Evolutionary conservation across 2,329 filamentous ascomycete species (phyloP).

Genomic region (Raffaelea ambrosiae): DNA sequence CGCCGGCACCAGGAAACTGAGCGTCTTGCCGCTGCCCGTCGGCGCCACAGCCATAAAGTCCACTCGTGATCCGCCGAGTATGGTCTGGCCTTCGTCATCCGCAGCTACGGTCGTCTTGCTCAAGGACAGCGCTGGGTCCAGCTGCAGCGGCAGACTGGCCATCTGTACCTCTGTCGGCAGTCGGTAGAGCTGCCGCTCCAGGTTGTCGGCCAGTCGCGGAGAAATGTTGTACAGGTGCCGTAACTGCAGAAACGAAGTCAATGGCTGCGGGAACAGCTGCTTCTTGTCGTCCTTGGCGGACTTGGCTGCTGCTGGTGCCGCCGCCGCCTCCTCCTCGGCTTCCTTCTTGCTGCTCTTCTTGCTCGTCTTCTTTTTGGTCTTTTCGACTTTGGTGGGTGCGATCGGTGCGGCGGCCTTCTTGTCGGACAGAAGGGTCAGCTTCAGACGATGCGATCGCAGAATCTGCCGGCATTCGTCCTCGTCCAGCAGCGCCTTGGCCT

Average conservation of each 20-base stretch:
- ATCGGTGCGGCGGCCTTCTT: constrained; percentile 40
- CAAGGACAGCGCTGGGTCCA: constrained; percentile 48
- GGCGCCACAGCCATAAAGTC: constrained; percentile 86
- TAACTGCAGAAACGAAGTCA: constrained; percentile 69
- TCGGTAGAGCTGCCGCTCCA: constrained; percentile 75
- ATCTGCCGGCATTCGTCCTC: constrained; percentile 66
- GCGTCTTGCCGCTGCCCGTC: constrained; percentile 92
- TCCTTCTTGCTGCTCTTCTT: constrained; percentile 30
- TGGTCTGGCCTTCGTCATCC: constrained; percentile 19
- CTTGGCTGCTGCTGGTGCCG: constrained; percentile 26
- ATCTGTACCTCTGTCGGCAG: constrained; percentile 92
- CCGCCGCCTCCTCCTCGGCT: constrained; percentile 27
- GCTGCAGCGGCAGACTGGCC: constrained; percentile 69
- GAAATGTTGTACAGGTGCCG: constrained; percentile 65
- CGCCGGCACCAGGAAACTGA: constrained; percentile 83
- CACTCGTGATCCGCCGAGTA: no score
- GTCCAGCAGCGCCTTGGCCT: constrained; percentile 33
- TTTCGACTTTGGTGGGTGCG: constrained; percentile 28
- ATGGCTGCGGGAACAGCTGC: constrained; percentile 68
- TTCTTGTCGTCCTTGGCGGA: constrained; percentile 41
- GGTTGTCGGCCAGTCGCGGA: constrained; percentile 64
- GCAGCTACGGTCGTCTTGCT: constrained; percentile 17
- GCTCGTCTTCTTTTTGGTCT: constrained; percentile 17
- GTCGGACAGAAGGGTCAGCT: constrained; percentile 65
- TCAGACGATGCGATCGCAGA: constrained; percentile 73